These are phyloP conservation scores for Ustulina deusta DNA, from an alignment of 2,329 filamentous ascomycete genomes.

Conservation along the genomic window DNA sequence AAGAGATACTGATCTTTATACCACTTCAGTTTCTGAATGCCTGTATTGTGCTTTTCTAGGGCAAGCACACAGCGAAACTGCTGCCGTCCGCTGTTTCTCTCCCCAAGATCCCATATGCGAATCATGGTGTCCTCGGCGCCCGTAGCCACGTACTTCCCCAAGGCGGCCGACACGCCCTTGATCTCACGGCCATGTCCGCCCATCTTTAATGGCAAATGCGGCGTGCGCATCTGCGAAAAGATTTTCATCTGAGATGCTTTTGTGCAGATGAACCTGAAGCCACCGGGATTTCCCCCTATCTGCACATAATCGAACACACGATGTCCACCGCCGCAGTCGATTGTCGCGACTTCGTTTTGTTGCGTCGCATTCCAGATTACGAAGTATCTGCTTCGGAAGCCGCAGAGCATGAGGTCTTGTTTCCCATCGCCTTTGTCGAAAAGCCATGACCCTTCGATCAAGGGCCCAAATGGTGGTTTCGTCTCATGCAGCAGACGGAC, in stretches of 20 bases:
- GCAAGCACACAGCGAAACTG: conserved; percentile 67
- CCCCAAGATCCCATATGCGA: conserved; percentile 72
- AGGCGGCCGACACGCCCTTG: conserved; percentile 60
- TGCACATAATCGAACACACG: conserved; percentile 72
- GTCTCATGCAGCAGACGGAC: conserved; percentile 74
- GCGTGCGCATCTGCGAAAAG: conserved; percentile 56
- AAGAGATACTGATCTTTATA: conserved; percentile 78
- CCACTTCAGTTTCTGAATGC: conserved; percentile 86
- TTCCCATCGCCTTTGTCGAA: conserved; percentile 44
- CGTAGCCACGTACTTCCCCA: conserved; percentile 66
- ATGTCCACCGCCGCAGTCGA: conserved; percentile 88
- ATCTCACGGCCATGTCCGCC: conserved; percentile 92
- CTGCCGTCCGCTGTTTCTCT: conserved; percentile 30
- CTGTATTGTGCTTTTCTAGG: conserved; percentile 82
- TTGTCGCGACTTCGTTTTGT: conserved; percentile 74
- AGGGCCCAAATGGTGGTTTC: conserved; percentile 76
- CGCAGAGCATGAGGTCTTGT: conserved; percentile 76
- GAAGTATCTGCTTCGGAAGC: conserved; percentile 84
- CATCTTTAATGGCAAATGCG: conserved; percentile 65
- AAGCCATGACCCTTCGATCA: conserved; percentile 80
- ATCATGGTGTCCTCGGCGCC: conserved; percentile 80
- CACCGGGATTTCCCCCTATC: conserved; percentile 47
- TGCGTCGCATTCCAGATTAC: conserved; percentile 82
- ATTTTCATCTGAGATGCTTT: conserved; percentile 69
- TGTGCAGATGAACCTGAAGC: conserved; percentile 76